Conservation (phyloP, 352 stramenopile species). For the Phytophthora quininea region DNA sequence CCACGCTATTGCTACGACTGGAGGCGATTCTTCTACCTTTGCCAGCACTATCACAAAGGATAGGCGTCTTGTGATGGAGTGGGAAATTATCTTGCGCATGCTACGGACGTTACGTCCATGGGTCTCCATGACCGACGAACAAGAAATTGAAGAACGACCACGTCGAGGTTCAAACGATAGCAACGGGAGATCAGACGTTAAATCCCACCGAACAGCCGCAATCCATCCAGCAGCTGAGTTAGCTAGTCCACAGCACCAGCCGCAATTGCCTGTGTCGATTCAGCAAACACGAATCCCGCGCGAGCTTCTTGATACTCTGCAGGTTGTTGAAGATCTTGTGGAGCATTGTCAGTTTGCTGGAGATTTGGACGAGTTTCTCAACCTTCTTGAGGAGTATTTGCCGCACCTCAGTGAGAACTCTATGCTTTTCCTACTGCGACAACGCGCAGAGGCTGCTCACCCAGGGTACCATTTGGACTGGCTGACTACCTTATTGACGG, state of each 20-base stretch:
- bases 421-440: conserved; percentile 62
- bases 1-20: conserved; percentile 5
- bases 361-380: conserved; percentile 76
- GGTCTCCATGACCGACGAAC: conserved; percentile 61
- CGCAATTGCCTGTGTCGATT: conserved; percentile 52
- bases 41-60: conserved; percentile 18
- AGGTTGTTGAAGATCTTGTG: conserved; percentile 78
- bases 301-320: conserved; percentile 80
- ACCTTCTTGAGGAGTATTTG: conserved; percentile 77
- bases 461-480: conserved; percentile 74
- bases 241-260: conserved; percentile 21
- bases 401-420: conserved; percentile 62
- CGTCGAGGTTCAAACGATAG: conserved; percentile 12
- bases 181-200: conserved; percentile 14
- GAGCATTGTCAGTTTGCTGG: conserved; percentile 61
- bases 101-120: conserved; percentile 68
- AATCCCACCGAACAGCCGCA: conserved; percentile 11
- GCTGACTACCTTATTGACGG: conserved; percentile 57
- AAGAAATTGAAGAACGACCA: conserved; percentile 33
- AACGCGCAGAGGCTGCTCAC: conserved; percentile 67
- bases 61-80: conserved; percentile 72
- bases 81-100: conserved; percentile 87
- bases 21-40: background rate
- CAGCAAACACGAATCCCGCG: conserved; percentile 77
- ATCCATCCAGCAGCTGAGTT: conserved; percentile 22